Conservation (phyloP, 1,139 yeast species). For the Magnusiomyces sp. region DNA sequence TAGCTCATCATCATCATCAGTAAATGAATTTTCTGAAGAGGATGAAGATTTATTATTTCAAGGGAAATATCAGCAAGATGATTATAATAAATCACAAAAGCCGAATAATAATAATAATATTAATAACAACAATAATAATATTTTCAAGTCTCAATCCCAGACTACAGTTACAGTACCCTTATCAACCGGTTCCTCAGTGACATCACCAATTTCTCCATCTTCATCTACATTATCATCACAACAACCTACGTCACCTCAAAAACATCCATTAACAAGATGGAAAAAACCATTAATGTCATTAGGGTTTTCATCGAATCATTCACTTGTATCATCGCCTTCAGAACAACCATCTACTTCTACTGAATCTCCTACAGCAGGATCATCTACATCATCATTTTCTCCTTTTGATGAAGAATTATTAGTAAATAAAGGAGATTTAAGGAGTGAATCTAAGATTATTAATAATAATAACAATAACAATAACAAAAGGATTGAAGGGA, state of each 20-base stretch:
- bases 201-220: neutral
- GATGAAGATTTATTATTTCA: neutral
- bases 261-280: slow-evolving; percentile 16
- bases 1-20: slow-evolving; percentile 1
- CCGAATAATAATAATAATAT: neutral
- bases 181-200: neutral
- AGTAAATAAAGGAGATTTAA: neutral
- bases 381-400: neutral
- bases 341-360: neutral
- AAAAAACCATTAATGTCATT: neutral
- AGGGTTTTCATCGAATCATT: neutral
- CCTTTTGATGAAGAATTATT: neutral
- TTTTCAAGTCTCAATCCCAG: neutral
- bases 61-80: no score
- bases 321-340: neutral
- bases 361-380: neutral
- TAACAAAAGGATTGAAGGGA: neutral
- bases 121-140: neutral
- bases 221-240: slow-evolving; percentile 5
- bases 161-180: neutral
- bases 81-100: neutral
- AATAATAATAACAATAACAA: neutral
- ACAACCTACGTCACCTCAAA: slow-evolving; percentile 27
- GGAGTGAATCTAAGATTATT: neutral
- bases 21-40: neutral